phyloP scores from a whole-genome alignment of 805 yeast species.

The Wickerhamomyces mucosus region DNA sequence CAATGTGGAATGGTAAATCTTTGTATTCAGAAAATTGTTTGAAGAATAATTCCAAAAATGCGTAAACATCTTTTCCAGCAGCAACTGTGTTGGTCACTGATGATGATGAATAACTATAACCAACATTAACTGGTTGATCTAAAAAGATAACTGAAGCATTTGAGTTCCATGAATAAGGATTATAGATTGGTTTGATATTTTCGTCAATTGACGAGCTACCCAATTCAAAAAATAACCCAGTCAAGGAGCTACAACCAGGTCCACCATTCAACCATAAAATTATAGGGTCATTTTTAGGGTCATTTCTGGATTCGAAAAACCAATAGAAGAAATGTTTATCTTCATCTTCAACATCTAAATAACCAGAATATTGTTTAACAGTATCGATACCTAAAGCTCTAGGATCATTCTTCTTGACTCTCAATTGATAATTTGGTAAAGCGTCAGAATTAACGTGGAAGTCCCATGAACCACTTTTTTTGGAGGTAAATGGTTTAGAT shows the following conservation, averaged over 20 bases:
- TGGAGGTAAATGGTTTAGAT: constrained; percentile 33
- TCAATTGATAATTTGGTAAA: constrained; percentile 43
- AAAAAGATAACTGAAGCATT: constrained; percentile 80
- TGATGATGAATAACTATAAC: constrained; percentile 58
- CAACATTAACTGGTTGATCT: constrained; percentile 86
- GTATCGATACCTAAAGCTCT: constrained; percentile 64
- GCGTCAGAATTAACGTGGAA: constrained; percentile 30
- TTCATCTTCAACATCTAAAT: constrained; percentile 70
- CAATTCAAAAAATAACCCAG: constrained; percentile 79
- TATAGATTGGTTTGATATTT: constrained; percentile 52
- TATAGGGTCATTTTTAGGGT: constrained; percentile 78
- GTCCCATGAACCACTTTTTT: constrained; percentile 20
- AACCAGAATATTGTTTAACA: constrained; percentile 79
- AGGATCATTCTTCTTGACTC: constrained; percentile 52
- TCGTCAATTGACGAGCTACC: constrained; percentile 69
- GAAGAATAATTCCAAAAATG: constrained; percentile 72
- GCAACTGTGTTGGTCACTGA: constrained; percentile 65
- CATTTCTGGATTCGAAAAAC: constrained; percentile 84
- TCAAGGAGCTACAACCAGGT: constrained; percentile 87
- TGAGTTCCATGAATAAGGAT: constrained; percentile 77
- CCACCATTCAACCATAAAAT: constrained; percentile 92
- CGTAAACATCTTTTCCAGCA: constrained; percentile 78
- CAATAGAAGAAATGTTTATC: constrained; percentile 83
- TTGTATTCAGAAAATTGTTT: constrained; percentile 55
- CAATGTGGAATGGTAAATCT: constrained; percentile 64